These are phyloP conservation scores for Heliosperma pusillum DNA, from an alignment of 148 eudicot species.

Conservation along the genomic window DNA sequence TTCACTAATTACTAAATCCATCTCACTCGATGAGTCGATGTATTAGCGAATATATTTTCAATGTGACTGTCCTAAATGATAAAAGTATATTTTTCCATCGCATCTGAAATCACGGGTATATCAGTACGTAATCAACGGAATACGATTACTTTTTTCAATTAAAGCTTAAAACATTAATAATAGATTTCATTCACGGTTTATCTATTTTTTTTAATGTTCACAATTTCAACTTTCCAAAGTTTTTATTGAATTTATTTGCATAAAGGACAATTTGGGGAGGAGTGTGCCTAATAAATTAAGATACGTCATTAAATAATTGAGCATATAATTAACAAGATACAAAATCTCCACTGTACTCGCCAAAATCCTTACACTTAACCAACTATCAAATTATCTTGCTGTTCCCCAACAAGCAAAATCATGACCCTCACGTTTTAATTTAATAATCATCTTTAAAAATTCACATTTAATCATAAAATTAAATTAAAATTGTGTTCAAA, in stretches of 20 bases:
- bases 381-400: conserved; percentile 7
- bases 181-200: no score
- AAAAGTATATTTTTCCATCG: no score
- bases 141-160: no score
- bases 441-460: background rate
- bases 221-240: no score
- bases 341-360: conserved; percentile 3
- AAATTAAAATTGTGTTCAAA: background rate
- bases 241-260: background rate
- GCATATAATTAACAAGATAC: background rate
- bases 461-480: background rate
- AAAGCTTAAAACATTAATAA: no score
- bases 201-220: no score
- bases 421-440: background rate
- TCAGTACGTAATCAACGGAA: no score
- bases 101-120: no score
- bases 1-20: no score
- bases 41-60: no score
- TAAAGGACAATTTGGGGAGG: background rate
- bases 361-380: conserved; percentile 13
- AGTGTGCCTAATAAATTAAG: background rate
- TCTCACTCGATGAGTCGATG: no score
- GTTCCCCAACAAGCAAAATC: conserved; percentile 20
- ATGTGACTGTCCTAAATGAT: no score
- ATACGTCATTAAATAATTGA: background rate